Evolutionary conservation across 176 grass and related monocot species (phyloP).

Genomic region (Bonia amplexicaulis): DNA sequence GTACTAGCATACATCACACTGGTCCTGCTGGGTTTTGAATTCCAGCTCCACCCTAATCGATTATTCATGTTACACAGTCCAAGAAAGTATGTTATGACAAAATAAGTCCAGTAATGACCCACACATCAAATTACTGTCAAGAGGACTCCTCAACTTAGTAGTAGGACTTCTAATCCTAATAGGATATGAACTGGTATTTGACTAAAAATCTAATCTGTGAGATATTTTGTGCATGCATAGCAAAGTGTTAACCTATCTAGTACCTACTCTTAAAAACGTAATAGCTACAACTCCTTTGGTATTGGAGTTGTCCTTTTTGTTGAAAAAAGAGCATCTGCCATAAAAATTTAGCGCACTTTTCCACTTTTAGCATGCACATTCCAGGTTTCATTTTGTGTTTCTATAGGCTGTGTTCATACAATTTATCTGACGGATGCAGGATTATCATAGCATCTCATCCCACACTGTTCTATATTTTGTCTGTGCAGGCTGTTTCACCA

Average conservation of each 20-base stretch:
- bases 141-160: background rate
- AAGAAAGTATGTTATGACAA: background rate
- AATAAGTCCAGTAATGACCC: background rate
- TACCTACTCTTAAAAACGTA: background rate
- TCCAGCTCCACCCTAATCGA: background rate
- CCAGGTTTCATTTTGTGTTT: constrained; percentile 1
- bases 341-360: background rate
- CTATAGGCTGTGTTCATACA: background rate
- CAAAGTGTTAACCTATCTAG: background rate
- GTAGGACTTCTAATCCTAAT: background rate
- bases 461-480: constrained; percentile 4
- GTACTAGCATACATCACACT: too few relatives aligned
- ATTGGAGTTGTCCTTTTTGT: background rate
- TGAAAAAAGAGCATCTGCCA: background rate
- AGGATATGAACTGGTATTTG: background rate
- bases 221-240: background rate
- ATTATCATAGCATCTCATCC: constrained; percentile 29
- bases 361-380: background rate
- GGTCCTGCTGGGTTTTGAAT: background rate
- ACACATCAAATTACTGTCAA: background rate
- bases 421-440: background rate
- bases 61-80: background rate
- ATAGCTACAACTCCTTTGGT: background rate
- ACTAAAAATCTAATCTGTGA: background rate
- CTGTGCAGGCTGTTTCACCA: constrained; percentile 72